Percentiles rank a stretch among this genome's conserved stretches.
Evolutionary conservation across 2,329 filamentous ascomycete species (phyloP).

Genomic region (Falciphora oryzae): DNA sequence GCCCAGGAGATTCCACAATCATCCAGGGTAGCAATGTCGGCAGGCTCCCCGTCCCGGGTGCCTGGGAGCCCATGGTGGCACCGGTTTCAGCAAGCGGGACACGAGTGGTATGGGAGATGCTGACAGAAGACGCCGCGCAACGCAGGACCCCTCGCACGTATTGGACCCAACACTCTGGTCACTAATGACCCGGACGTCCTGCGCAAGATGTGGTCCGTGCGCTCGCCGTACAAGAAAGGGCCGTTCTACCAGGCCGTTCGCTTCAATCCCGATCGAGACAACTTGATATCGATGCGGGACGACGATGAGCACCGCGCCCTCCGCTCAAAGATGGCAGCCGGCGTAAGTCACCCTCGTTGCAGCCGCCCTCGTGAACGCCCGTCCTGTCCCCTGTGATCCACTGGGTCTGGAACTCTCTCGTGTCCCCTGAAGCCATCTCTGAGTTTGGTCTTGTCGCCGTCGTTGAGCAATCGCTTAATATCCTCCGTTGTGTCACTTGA

Average conservation of each 20-base stretch:
- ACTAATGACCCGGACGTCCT: constrained; percentile 23
- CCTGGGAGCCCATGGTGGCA: constrained; percentile 3
- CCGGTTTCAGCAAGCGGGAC: constrained; percentile 7
- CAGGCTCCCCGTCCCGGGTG: not conserved
- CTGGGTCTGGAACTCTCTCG: not conserved
- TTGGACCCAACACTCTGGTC: constrained; percentile 23
- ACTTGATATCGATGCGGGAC: constrained; percentile 29
- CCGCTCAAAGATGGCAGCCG: constrained; percentile 38
- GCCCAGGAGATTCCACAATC: not conserved
- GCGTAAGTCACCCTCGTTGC: constrained; percentile 24
- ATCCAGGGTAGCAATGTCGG: not conserved
- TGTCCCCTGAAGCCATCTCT: not conserved
- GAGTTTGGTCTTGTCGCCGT: not conserved
- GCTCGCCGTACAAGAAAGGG: constrained; percentile 31
- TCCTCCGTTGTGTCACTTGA: not conserved
- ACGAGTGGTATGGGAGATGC: not conserved
- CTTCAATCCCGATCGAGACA: constrained; percentile 30
- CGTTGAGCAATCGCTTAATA: not conserved
- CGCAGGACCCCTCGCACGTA: constrained; percentile 20
- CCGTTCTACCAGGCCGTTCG: constrained; percentile 32
- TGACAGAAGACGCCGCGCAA: not conserved
- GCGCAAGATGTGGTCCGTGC: constrained; percentile 26
- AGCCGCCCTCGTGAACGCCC: too few species aligned
- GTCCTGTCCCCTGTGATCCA: constrained; percentile 2
- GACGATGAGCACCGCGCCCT: constrained; percentile 31